Conservation (phyloP, 306 rosid genomes). For the Medicago truncatula region MtrunA17r5.0-ANR NC_053042.1:16336001-16336500, state of each 20-base stretch:
- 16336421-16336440: no score
- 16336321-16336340: no score
- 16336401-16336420: no score
- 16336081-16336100: conserved; percentile 87
- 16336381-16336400: no score
- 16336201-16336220: conserved; percentile 25
- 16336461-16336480: no score
- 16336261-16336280: not conserved
- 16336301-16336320: no score
- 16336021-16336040: conserved; percentile 46
- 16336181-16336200: conserved; percentile 70
- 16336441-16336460: no score
- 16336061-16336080: conserved; percentile 84
- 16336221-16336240: not conserved
- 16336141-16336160: conserved; percentile 78
- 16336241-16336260: not conserved
- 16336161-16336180: conserved; percentile 85
- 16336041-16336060: conserved; percentile 72
- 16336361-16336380: no score
- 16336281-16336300: not conserved
- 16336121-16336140: conserved; percentile 83
- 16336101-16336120: conserved; percentile 82
- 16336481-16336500: no score
- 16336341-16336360: no score
- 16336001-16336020: conserved; percentile 16